Evolutionary conservation across 116 monocot genomes (phyloP).

Genomic region (Posidonia oceanica): DNA sequence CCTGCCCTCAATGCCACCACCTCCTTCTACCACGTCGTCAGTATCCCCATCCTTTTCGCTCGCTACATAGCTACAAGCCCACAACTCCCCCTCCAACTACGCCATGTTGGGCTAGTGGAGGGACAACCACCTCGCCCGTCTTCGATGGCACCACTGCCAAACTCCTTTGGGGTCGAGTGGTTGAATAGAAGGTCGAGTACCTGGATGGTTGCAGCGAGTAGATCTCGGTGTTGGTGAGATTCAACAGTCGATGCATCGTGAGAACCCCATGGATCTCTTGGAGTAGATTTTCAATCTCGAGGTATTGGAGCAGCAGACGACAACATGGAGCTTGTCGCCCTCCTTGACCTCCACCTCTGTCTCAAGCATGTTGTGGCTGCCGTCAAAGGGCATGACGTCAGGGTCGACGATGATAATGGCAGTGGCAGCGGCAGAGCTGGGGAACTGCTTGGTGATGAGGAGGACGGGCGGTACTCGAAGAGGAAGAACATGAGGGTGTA

Average conservation of each 20-base stretch:
- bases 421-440: constrained; percentile 40
- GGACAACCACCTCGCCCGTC: too few species aligned
- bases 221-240: constrained; percentile 74
- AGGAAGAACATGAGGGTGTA: too few species aligned
- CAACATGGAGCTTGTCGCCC: constrained; percentile 15
- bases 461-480: neutral
- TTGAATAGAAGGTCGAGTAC: constrained; percentile 29
- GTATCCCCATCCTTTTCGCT: too few species aligned
- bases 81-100: too few species aligned
- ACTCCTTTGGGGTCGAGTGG: too few species aligned
- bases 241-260: constrained; percentile 43
- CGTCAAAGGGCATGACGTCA: constrained; percentile 65
- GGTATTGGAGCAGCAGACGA: constrained; percentile 44
- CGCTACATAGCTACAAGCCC: too few species aligned
- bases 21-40: too few species aligned
- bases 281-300: constrained; percentile 57
- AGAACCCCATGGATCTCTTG: constrained; percentile 44
- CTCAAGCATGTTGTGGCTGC: constrained; percentile 28
- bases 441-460: constrained; percentile 63
- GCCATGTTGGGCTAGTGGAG: too few species aligned
- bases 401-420: constrained; percentile 54
- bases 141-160: too few species aligned
- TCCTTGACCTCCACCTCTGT: constrained; percentile 8
- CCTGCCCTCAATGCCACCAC: too few species aligned
- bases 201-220: constrained; percentile 81